phyloP scores from a whole-genome alignment of 805 yeast genomes.

The Saccharomycopsis capsularis region DNA sequence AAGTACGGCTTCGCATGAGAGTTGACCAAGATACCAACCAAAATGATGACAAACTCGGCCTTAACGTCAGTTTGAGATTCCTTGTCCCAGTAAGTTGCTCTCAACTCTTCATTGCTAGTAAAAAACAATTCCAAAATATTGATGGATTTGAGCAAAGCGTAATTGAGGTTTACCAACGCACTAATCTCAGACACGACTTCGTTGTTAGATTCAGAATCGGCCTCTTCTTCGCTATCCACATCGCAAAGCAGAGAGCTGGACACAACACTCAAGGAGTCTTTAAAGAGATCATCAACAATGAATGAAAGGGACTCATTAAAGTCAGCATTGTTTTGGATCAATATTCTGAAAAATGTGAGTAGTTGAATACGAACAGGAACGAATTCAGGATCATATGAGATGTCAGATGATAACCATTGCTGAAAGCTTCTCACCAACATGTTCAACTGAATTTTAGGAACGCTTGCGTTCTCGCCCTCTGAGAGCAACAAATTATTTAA shows the following conservation, averaged over 20 bases:
- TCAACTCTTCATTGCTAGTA: not conserved
- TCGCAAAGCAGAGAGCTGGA: slow-evolving; percentile 5
- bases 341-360: slow-evolving; percentile 7
- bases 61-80: slow-evolving; percentile 13
- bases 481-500: slow-evolving; percentile 3
- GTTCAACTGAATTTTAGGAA: slow-evolving; percentile 48
- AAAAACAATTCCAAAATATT: not conserved
- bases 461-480: not conserved
- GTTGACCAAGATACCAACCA: slow-evolving; percentile 10
- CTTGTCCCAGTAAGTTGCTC: slow-evolving; percentile 6
- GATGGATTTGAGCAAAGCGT: slow-evolving; percentile 6
- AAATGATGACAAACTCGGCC: slow-evolving; percentile 22
- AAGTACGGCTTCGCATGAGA: not conserved
- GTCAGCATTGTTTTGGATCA: not conserved
- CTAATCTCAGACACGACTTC: slow-evolving; percentile 1
- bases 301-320: slow-evolving; percentile 6
- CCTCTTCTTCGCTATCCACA: not conserved
- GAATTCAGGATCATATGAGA: slow-evolving; percentile 53
- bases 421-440: slow-evolving; percentile 51
- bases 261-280: slow-evolving; percentile 7
- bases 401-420: slow-evolving; percentile 56
- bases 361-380: slow-evolving; percentile 38
- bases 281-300: slow-evolving; percentile 7
- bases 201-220: not conserved
- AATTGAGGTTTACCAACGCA: slow-evolving; percentile 5